These are phyloP conservation scores for Colletotrichum falcatum DNA, from an alignment of 2,329 filamentous ascomycete genomes.

Conservation along the genomic window DNA sequence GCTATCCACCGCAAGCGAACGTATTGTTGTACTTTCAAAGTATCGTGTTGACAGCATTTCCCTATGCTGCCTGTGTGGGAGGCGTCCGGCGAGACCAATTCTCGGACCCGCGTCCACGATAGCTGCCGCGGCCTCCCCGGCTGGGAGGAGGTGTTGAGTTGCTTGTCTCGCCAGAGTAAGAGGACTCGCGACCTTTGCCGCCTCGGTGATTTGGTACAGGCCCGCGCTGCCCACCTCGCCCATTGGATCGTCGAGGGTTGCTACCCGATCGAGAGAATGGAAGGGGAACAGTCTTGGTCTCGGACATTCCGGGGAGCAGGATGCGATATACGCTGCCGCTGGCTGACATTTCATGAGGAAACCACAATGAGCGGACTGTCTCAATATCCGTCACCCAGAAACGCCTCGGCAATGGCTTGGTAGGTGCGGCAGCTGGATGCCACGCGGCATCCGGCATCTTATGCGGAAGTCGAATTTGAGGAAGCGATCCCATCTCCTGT, in stretches of 20 bases:
- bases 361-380: conserved; percentile 45
- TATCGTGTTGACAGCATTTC: not conserved
- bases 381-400: conserved; percentile 60
- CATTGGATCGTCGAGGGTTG: conserved; percentile 48
- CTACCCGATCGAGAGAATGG: conserved; percentile 50
- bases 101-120: conserved; percentile 55
- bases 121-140: conserved; percentile 55
- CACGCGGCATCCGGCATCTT: conserved; percentile 72
- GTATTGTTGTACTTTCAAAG: conserved; percentile 1
- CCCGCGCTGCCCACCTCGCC: conserved; percentile 41
- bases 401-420: conserved; percentile 66
- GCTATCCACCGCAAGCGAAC: not conserved
- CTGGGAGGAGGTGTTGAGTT: conserved; percentile 43
- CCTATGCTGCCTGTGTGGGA: conserved; percentile 37
- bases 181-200: conserved; percentile 39
- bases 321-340: conserved; percentile 48
- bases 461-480: conserved; percentile 75
- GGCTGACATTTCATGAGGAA: conserved; percentile 44
- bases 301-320: conserved; percentile 56
- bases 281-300: conserved; percentile 53
- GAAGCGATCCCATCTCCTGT: conserved; percentile 83
- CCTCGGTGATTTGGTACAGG: conserved; percentile 43
- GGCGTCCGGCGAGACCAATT: conserved; percentile 53
- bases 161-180: conserved; percentile 37
- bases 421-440: conserved; percentile 66